A percentile compares a stretch with the other conserved stretches of the same genome.
Evolutionary conservation across 768 basidiomycete genomes (phyloP).

Genomic region (Russula sp.): DNA sequence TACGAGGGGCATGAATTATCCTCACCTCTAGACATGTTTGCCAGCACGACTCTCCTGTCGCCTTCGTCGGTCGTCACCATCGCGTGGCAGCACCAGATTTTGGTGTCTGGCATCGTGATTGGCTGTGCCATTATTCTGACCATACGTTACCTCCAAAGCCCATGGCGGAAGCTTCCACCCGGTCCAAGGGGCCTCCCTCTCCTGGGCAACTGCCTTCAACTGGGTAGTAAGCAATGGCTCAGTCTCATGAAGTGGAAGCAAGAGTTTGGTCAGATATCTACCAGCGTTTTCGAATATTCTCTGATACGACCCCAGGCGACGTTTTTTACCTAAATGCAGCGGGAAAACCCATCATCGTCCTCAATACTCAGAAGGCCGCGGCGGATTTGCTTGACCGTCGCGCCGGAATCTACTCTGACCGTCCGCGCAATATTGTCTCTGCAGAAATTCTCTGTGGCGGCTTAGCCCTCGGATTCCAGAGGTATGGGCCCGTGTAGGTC

Average conservation of each 20-base stretch:
- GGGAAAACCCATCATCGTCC: constrained; percentile 25
- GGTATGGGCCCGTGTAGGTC: constrained; percentile 16
- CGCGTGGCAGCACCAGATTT: not conserved
- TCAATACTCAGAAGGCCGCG: constrained; percentile 26
- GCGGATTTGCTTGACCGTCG: constrained; percentile 26
- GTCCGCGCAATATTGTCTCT: constrained; percentile 21
- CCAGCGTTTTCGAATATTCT: not conserved
- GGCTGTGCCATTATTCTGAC: not conserved
- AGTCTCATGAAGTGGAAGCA: constrained; percentile 18
- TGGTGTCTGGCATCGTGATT: not conserved
- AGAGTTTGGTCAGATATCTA: constrained; percentile 9
- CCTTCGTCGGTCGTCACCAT: not conserved
- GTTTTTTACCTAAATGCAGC: constrained; percentile 22
- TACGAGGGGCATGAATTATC: no score
- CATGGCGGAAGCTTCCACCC: constrained; percentile 21
- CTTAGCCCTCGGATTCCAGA: constrained; percentile 14
- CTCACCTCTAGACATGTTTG: not conserved
- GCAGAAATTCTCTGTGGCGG: constrained; percentile 20
- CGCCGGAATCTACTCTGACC: constrained; percentile 20
- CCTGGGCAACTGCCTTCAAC: constrained; percentile 15
- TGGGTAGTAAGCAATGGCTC: constrained; percentile 21
- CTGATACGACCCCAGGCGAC: constrained; percentile 18
- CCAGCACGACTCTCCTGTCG: not conserved
- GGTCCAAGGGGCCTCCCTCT: constrained; percentile 20
- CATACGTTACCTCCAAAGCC: constrained; percentile 17